Evolutionary conservation across 495 filamentous ascomycete species (phyloP), one percentile per base, ranked within the genome.

Genomic region (Trichoderma erinaceum): DNA sequence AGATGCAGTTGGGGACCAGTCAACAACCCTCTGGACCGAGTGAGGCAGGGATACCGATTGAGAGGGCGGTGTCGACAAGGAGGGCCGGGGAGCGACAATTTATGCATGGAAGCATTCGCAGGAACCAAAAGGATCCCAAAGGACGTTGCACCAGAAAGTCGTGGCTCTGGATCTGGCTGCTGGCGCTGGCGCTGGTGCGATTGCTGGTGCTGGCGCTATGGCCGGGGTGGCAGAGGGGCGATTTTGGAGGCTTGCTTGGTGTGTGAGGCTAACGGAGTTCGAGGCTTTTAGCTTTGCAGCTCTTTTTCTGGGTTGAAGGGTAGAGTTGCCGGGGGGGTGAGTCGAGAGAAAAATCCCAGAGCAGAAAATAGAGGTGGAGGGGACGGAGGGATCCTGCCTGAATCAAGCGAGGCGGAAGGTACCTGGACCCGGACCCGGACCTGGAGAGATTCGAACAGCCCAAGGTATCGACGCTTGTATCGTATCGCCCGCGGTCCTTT

Each of bases 41-140:
- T 13, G 27, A 27, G n/a, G 16, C 56, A 61, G 56, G 56, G 56
- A 61, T 61, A 29, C 56, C 56, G 56, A 32, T 32, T 61, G 56
- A 32, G 50, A 56, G 27, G 56, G 27, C 27, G 48, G 56, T 61
- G 56, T 61, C 56, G 56, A 32, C 56, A 21, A 23, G 50, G 50
- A 56, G 50, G 50, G 50, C 50, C n/a, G 50, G 50, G 18, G 25
- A 32, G 56, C 5, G 48, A 61, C 23, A 61, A 61, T 61, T 61
- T 61, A 61, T 61, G 56, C 56, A 61, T 61, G 56, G 56, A 61
- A 61, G 56, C 56, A 11, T 61, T 61, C 56, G 56, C 56, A 61
- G 56, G 56, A 61, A 61, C 23, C 27, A 13, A 61, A 61, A 61
- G 56, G 56, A n/a, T 25, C 56, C 56, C 48, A 52, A 32, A 61